Evolutionary conservation across 805 yeast genomes (phyloP), one percentile per base, ranked within the genome.

Genomic region (Wickerhamiella kazuoi): DNA sequence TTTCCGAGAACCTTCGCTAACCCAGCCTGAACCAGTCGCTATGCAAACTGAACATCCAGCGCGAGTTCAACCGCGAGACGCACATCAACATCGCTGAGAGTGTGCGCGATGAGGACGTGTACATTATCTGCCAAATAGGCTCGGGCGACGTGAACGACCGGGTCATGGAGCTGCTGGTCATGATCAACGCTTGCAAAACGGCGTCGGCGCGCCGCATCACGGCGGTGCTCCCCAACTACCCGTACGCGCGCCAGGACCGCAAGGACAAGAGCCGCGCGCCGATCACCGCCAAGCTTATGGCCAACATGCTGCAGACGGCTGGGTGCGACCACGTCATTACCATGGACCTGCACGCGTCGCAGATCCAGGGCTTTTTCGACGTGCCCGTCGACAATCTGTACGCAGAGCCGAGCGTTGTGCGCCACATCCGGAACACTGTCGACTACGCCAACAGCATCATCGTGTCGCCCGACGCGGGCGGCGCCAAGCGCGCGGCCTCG

Each of bases 381-480:
- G 83, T 83, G 28, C 97, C 98, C 2, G 97, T 87, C 21, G 97
- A 87, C 62, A 90, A 87, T 54, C 67, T 87, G 45, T 87, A 86
- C 51, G 96, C 94, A 16, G 97, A 90, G 55, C 97, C 98, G 36
- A 73, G 78, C 41, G 93, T 81, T 17, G 69, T 87, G 36, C 65
- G 79, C 49, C 90, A 81, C 58, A 81, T 87, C 50, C 74, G 71
- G 46, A 80, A 74, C 44, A 69, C 73, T 46, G 64, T 73, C 34
- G 67, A 70, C 46, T 60, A 65, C 45, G 60, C 62, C 24, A 66
- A 74, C 43, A 69, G 84, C 8, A 81, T 84, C 38, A 72, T 87
- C 40, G 93, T 87, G 11, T 83, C 95, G 3, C 98, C 98, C 3
- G 98, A 87, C 63, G 98, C 98, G 3, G 98, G 98, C 50, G 98